Base-by-base conservation (phyloP, 257 asterid genomes). In the Solanum piurae region DNA sequence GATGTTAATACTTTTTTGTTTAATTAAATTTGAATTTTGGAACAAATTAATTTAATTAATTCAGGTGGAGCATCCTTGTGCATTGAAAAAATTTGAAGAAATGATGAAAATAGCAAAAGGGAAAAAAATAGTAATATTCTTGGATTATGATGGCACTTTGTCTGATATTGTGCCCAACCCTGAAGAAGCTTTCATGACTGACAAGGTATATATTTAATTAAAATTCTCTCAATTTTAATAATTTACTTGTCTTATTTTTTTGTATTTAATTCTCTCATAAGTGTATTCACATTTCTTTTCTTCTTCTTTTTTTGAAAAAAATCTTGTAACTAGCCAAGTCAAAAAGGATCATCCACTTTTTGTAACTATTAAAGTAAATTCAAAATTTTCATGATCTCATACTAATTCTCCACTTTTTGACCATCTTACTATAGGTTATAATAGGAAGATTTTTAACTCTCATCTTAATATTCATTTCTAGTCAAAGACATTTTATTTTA, bases 141-240 rank as follows among this genome's bases (percentile, higher is more conserved):
- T 77, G 84, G 84, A 77, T 77, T 77, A 77, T 77, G 84, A 77
- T 77, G 84, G 84, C 84, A 77, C 84, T 49, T 77, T 77, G 37
- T 77, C 84, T 77, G 84, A 77, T 42, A 77, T 77, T n/a, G 84
- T 77, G 60, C 62, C 84, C 7, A 77, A 77, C 20, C 84, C 84
- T 42, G 84, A 40, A 42, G 84, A 77, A 77, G 84, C 84, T 42
- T 77, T 77, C 9, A 77, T 77, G 84, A 77, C 84, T 25, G 25
- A 77, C 2, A 14, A 77, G 84, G 84, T 77, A 77, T 25, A 1
- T 40, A 72, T 33, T 72, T 72, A 23, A 77, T 38, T 76, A 76
- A 23, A 12, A 12, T 8, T 40, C 12, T 40, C 13, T 40, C n/a
- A 77, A 40, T n/a, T 76, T n/a, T 40, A 77, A 75, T 37, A 37